Evolutionary conservation across 257 asterid genomes (phyloP), one percentile per base, ranked within the genome.

Genomic region (Leptodermis oblonga): DNA sequence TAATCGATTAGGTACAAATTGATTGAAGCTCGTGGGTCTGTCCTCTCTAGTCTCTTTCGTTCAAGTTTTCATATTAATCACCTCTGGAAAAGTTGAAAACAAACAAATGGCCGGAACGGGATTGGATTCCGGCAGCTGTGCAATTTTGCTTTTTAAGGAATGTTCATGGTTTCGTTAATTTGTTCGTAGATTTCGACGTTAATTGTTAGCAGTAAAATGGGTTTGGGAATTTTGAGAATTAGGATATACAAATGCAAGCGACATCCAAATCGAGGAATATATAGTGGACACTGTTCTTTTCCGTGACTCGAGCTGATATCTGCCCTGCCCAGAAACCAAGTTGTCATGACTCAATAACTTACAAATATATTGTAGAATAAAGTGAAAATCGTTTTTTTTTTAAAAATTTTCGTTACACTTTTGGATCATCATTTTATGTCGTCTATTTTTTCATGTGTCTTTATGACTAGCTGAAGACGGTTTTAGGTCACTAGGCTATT

Each of bases 301-400:
- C 61, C 65, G 74, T 74, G 70, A 61, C 25, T 33, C 33, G 73
- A 70, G 65, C 71, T 54, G 48, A 70, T 68, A 66, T 74, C 37
- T 67, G 67, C 74, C 74, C 77, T 30, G 37, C 61, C 73, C 39
- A 37, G n/a, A 58, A 69, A 62, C n/a, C 65, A 60, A 60, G 6
- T n/a, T n/a, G n/a, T n/a, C n/a, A n/a, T n/a, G n/a, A n/a, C n/a
- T n/a, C n/a, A n/a, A n/a, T n/a, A n/a, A n/a, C n/a, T n/a, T n/a
- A n/a, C n/a, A n/a, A n/a, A n/a, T n/a, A n/a, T n/a, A n/a, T n/a
- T n/a, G n/a, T n/a, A n/a, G n/a, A n/a, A n/a, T n/a, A n/a, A n/a
- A n/a, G n/a, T n/a, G n/a, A n/a, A n/a, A n/a, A n/a, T n/a, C n/a
- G n/a, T n/a, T n/a, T n/a, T n/a, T n/a, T n/a, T n/a, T n/a, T n/a